Base-by-base conservation (phyloP, 352 stramenopile species). In the Pythium phragmitis region DNA sequence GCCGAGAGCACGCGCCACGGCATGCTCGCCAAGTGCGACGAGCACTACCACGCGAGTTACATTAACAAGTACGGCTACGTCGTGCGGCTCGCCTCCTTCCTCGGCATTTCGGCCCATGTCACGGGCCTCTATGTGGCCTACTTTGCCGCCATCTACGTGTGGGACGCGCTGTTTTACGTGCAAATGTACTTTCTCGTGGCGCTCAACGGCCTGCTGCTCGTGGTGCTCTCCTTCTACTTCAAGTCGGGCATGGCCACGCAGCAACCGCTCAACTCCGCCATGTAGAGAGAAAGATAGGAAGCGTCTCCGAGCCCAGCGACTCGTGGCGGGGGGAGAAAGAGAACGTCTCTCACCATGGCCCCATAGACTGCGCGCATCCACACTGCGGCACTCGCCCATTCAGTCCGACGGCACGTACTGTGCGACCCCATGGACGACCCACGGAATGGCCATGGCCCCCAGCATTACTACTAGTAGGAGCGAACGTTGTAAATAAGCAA, bases 81-180 rank as follows among this genome's bases (percentile, higher is more conserved):
- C 17, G 80, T 91, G 61, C 82, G 85, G 33, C 47, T 91, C 23
- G 85, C 85, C 46, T 94, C 85, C 39, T 91, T 91, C 67, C 79
- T 94, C 70, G 85, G 85, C 55, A 91, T 94, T 68, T 90, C 80
- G 60, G 79, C 85, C 14, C 85, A 94, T 60, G 73, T 94, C 41
- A 76, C 77, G 8, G 82, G 75, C 5, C 61, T 94, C 12, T 94
- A 94, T 60, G 55, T 91, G 19, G 72, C 80, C 6, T 93, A 91
- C 53, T 81, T 84, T 13, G 57, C 74, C 17, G 82, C 85, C 23
- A 87, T 90, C 45, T 89, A 80, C 68, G 69, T 87, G 68, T 93
- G 82, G 80, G 81, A 91, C 42, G 74, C 68, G 51, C 75, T 93
- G 36, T 88, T 73, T 57, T 91, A 89, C 70, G 76, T 91, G 68